Conservation (phyloP, 1,284 basidiomycete genomes). For the Microbotryum violaceum region DNA sequence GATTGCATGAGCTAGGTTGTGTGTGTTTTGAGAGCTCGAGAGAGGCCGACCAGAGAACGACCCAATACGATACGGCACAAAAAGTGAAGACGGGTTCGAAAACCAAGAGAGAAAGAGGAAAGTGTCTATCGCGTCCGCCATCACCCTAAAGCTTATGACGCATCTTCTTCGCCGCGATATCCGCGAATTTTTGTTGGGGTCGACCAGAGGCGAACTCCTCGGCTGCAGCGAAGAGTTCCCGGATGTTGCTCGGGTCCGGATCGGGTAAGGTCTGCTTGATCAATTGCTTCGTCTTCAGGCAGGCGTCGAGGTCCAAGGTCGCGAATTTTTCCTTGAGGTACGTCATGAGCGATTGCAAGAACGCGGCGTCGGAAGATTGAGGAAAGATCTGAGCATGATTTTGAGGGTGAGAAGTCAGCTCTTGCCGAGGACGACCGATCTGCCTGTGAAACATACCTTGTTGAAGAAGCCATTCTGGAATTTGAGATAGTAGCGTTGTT, state of each 20-base stretch:
- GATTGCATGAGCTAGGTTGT: no score
- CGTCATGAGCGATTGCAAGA: slow-evolving; percentile 2
- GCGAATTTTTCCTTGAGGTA: slow-evolving; percentile 20
- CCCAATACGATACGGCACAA: no score
- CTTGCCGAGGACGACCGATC: no score
- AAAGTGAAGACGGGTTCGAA: no score
- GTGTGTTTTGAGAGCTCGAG: no score
- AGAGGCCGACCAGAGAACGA: no score
- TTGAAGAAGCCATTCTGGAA: slow-evolving; percentile 16
- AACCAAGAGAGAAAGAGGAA: no score
- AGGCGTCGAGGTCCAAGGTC: slow-evolving; percentile 18
- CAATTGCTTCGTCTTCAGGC: slow-evolving; percentile 18
- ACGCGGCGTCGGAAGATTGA: neutral
- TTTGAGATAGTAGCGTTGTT: no score
- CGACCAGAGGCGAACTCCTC: slow-evolving; percentile 23
- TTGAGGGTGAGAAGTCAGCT: no score
- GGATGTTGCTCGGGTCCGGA: slow-evolving; percentile 25
- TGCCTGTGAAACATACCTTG: neutral
- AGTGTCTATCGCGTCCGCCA: no score
- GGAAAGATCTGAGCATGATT: slow-evolving; percentile 10
- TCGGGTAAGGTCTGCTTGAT: slow-evolving; percentile 18
- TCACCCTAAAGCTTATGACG: slow-evolving; percentile 24
- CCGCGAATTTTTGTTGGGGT: slow-evolving; percentile 18
- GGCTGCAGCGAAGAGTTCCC: slow-evolving; percentile 27
- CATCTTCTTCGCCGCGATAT: slow-evolving; percentile 22